Evolutionary conservation across 495 filamentous ascomycete genomes (phyloP).

Genomic region (Cercophora scortea): DNA sequence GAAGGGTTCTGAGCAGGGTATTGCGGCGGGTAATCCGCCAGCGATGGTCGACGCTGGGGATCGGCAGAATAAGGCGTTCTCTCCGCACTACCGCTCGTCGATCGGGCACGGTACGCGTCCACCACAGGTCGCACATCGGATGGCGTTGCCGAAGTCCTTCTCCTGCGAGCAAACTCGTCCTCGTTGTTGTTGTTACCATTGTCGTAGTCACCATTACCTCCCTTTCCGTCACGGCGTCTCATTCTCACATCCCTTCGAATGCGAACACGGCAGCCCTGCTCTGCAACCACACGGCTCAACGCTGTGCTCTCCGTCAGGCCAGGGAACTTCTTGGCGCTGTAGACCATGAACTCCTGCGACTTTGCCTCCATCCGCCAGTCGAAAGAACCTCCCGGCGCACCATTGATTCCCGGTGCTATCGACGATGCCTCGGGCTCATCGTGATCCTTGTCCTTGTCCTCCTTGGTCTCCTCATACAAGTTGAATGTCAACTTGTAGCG

Average conservation of each 20-base stretch:
- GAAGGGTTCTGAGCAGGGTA: constrained; percentile 30
- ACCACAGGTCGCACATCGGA: constrained; percentile 38
- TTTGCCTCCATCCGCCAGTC: constrained; percentile 75
- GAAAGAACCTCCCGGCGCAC: constrained; percentile 22
- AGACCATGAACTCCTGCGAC: constrained; percentile 80
- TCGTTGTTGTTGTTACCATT: constrained; percentile 57
- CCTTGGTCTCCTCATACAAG: constrained; percentile 85
- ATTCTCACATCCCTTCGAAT: constrained; percentile 96
- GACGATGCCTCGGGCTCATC: constrained; percentile 21
- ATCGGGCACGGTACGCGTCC: constrained; percentile 61
- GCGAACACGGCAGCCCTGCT: constrained; percentile 94
- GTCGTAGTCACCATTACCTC: constrained; percentile 53
- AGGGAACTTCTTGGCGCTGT: constrained; percentile 98
- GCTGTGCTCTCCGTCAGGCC: constrained; percentile 85
- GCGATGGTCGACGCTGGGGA: constrained; percentile 47
- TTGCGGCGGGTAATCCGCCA: constrained; percentile 41
- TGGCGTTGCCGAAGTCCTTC: constrained; percentile 50
- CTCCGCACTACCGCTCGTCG: constrained; percentile 64
- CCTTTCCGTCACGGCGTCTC: constrained; percentile 78
- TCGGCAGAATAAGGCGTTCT: constrained; percentile 37
- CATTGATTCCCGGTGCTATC: constrained; percentile 4
- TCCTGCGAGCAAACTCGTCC: constrained; percentile 51
- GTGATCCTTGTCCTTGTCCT: constrained; percentile 45
- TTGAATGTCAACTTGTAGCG: constrained; percentile 84
- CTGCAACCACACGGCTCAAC: constrained; percentile 83